Base-by-base conservation (phyloP, 2,329 filamentous ascomycete genomes). In the Nothophaeocryptopus gaeumannii region DNA sequence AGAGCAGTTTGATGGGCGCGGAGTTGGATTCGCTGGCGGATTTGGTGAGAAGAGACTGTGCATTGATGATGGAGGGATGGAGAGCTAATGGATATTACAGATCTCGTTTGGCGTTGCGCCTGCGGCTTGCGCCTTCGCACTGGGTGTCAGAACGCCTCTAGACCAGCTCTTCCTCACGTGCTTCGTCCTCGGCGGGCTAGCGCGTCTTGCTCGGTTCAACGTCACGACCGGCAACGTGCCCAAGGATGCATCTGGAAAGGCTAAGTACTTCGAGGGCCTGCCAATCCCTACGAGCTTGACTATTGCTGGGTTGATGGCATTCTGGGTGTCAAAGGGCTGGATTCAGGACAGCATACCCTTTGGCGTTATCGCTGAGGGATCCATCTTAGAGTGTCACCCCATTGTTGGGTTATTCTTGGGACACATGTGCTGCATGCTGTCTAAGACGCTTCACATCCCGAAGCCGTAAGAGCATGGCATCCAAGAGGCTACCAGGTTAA, bases 11-110 rank as follows among this genome's bases (percentile, higher is more conserved):
- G 68, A 97, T 99, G 92, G 93, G 20, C 10, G 92, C 96, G 72
- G 93, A 99, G 72, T 77, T 99, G 48, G 93, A 99, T 71, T 97
- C 92, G 5, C 78, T 99, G 40, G 93, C 93, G 47, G 93, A 99
- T 69, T 70, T 99, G 77, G 90, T 96, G 65, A 15, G n/a, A 5
- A 45, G 30, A 39, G 9, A 29, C 14, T 12, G 7, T 20, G 7
- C 32, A 15, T 5, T 9, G 12, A 16, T 34, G 32, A 45, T 10
- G 5, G 8, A 13, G 4, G n/a, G 13, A 20, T 11, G 8, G 10
- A 34, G 12, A 12, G 39, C 37, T 50, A 51, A 54, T 20, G 12
- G 29, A 8, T 8, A 31, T 39, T 7, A 13, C 45, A 96, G 91
- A 88, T 99, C 65, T 96, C 93, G 12, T 99, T 99, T 67, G 93